Conservation (phyloP, 345 rosid genomes). For the Cardamine resedifolia region DNA sequence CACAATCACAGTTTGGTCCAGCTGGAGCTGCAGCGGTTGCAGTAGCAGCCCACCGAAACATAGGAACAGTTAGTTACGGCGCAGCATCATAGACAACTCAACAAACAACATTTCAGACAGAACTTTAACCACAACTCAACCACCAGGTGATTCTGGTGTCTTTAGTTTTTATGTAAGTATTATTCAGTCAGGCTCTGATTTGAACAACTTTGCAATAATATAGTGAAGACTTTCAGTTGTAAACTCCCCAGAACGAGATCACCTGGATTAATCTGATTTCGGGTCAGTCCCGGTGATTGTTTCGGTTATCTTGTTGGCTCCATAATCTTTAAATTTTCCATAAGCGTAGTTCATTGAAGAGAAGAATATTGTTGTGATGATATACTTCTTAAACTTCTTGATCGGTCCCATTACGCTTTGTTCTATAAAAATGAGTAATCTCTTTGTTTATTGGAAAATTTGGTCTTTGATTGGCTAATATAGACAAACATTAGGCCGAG, state of each 20-base stretch:
- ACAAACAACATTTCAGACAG: conserved; percentile 8
- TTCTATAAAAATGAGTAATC: not conserved
- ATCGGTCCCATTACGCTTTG: conserved; percentile 31
- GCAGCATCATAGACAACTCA: conserved; percentile 37
- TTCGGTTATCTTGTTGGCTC: conserved; percentile 39
- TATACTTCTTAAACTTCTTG: conserved; percentile 38
- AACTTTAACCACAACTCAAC: conserved; percentile 10
- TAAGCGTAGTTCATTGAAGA: conserved; percentile 38
- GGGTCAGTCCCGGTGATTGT: conserved; percentile 24
- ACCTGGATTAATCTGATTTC: conserved; percentile 23
- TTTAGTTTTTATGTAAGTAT: conserved; percentile 32
- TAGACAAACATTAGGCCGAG: conserved; percentile 13
- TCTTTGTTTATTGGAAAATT: not conserved
- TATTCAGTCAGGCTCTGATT: conserved; percentile 28
- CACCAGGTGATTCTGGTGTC: not conserved
- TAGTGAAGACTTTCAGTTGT: conserved; percentile 16
- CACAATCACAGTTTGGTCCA: conserved; percentile 79
- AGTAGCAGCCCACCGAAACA: conserved; percentile 68
- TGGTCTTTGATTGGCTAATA: not conserved
- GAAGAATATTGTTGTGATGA: conserved; percentile 31
- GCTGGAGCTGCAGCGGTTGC: conserved; percentile 78
- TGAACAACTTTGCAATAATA: conserved; percentile 16
- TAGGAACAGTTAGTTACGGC: conserved; percentile 49
- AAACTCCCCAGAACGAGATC: conserved; percentile 6
- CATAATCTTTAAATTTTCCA: conserved; percentile 32